phyloP scores from a whole-genome alignment of 768 basidiomycete genomes.

The Termitomyces sp. region DNA sequence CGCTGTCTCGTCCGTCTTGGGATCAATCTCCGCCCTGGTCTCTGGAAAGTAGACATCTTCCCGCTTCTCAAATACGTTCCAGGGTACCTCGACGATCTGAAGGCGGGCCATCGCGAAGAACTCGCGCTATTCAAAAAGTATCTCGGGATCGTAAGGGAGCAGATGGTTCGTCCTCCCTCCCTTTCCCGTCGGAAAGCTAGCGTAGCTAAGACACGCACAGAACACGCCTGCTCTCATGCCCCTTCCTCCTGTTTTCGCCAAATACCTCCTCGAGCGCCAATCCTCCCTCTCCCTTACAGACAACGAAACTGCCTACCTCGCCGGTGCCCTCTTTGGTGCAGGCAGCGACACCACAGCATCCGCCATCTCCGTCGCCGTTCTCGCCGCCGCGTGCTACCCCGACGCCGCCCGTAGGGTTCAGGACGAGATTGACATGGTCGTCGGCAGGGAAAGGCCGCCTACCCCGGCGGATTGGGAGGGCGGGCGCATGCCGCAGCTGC shows the following conservation, averaged over 20 bases:
- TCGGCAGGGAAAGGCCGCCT: constrained; percentile 36
- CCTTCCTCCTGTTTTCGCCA: constrained; percentile 45
- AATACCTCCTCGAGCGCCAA: constrained; percentile 54
- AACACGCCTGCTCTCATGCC: constrained; percentile 19
- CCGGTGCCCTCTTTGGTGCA: constrained; percentile 61
- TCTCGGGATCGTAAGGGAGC: constrained; percentile 35
- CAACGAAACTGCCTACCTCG: constrained; percentile 56
- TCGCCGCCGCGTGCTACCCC: constrained; percentile 53
- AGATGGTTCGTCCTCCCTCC: constrained; percentile 29
- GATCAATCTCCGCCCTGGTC: constrained; percentile 33
- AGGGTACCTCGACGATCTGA: constrained; percentile 53
- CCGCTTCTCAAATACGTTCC: constrained; percentile 47
- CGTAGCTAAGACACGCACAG: constrained; percentile 6
- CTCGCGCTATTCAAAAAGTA: constrained; percentile 49
- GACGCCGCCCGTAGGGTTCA: constrained; percentile 45
- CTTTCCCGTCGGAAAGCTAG: too few species aligned
- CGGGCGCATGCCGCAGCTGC: constrained; percentile 26
- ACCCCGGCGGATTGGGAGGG: not conserved
- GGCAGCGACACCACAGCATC: constrained; percentile 63
- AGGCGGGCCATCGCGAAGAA: constrained; percentile 51
- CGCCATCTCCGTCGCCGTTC: constrained; percentile 48
- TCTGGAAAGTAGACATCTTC: constrained; percentile 42
- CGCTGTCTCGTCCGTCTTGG: constrained; percentile 40
- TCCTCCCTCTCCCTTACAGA: constrained; percentile 45
- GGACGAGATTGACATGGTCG: constrained; percentile 45